Evolutionary conservation across 495 filamentous ascomycete genomes (phyloP), one percentile per base, ranked within the genome.

Genomic region (Hypoxylon lienhwacheense): DNA sequence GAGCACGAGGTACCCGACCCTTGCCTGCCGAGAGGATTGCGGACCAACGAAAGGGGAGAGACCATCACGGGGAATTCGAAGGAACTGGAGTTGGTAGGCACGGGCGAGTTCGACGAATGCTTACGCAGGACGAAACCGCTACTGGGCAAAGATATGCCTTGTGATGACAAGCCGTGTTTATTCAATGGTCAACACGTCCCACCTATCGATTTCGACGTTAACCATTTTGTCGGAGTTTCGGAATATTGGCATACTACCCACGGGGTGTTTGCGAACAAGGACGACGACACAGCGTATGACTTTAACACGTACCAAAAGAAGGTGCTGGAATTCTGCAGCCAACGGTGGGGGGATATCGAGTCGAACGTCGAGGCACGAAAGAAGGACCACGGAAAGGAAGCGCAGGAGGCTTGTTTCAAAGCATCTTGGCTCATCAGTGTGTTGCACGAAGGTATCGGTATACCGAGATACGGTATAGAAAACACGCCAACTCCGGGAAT

Each of bases 191-290:
- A 90, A 36, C 91, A 97, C 64, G 89, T 91, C 2, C 93, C 93
- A 0, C 90, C 92, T 1, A 97, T 99, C 46, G 93, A 99, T 68
- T 99, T 97, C 65, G 86, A 93, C 43, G 85, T 99, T 29, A 99
- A 99, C 54, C 93, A 97, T 66, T 99, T 99, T 63, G 85, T 99
- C 19, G 93, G 93, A 5, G 92, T 99, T 45, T 96, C 91, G 12
- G 93, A 99, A 66, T 99, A 95, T 66, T 99, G 93, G 93, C 93
- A 99, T 71, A 96, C 92, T 0, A 99, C 93, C 0, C 92, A 97
- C 63, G 90, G 95, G 39, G 84, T 97, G 0, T 97, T 97, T 61
- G 87, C 90, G 53, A 84, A 83, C 66, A 83, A 82, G 20, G 86
- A 86, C 44, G 87, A 95, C 56, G 64, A 67, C 16, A 88, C 87